A percentile compares a stretch with the other conserved stretches of the same genome.
Evolutionary conservation across 306 rosid genomes (phyloP).

Genomic region (Vachellia pachyceras): DNA sequence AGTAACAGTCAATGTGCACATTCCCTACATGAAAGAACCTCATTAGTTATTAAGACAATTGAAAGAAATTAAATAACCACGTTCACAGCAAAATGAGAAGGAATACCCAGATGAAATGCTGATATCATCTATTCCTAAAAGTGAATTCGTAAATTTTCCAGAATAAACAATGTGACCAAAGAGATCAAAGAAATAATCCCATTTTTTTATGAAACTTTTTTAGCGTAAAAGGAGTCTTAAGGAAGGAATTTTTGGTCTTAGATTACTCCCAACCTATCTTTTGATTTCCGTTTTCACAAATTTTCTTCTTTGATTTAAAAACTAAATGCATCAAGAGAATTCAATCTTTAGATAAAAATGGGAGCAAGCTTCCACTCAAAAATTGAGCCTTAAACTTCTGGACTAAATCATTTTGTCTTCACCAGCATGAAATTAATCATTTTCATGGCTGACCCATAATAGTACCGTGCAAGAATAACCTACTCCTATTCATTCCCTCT

Average conservation of each 20-base stretch:
- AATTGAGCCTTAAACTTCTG: neutral
- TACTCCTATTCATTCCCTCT: neutral
- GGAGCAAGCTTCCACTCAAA: too few relatives aligned
- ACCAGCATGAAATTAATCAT: neutral
- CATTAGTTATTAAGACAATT: slow-evolving; percentile 18
- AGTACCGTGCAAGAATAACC: neutral
- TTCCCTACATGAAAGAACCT: slow-evolving; percentile 70
- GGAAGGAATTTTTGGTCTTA: neutral
- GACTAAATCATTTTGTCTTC: neutral
- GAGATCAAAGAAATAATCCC: neutral
- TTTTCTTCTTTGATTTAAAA: neutral
- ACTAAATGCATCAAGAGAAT: neutral
- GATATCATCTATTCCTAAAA: neutral
- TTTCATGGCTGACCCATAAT: neutral
- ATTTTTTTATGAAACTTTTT: neutral
- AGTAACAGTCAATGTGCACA: slow-evolving; percentile 93
- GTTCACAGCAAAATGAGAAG: neutral
- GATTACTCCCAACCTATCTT: neutral
- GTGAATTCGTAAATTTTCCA: neutral
- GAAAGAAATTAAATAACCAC: neutral
- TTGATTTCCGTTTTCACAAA: neutral
- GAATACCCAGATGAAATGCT: neutral
- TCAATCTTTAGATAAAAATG: too few relatives aligned
- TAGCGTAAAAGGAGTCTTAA: neutral
- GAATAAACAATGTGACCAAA: neutral